Evolutionary conservation across 257 asterid genomes (phyloP), one percentile per base, ranked within the genome.

Genomic region (Solanum gracilifrons): DNA sequence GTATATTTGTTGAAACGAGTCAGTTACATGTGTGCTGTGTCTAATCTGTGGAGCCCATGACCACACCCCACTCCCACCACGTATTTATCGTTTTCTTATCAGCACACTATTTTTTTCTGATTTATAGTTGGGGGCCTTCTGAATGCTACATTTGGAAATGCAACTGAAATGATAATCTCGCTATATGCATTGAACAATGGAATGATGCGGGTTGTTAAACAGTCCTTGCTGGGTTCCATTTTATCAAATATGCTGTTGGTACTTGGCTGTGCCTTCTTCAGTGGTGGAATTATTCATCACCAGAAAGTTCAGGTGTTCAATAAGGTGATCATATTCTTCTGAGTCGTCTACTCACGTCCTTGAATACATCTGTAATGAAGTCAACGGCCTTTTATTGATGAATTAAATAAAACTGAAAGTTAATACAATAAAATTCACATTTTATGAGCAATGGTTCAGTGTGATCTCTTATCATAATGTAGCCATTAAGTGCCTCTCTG

Each of bases 211-310:
- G 98, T 97, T 58, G 99, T 97, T 90, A 97, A 97, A 68, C 98
- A 95, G 76, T 97, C 99, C 73, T 89, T 97, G 83, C 92, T 97
- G 43, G 99, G 98, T 87, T 97, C 99, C 85, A 95, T 97, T 87
- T 96, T 97, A 90, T 97, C 99, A 18, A 97, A 97, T 89, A 96
- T 97, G 99, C 95, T 97, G 87, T 89, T 97, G 92, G 99, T 97
- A 83, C 99, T 97, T 69, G 99, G 99, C 79, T 97, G 99, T 32
- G 98, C 99, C 90, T 97, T 97, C 91, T 93, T 96, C 85, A 91
- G 98, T 31, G 99, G 99, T 76, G 99, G 99, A 84, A 88, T 95
- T 8, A 95, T 92, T 90, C 98, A 96, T 91, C 90, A 43, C 62
- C 92, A 92, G 87, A 95, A 91, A 91, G 96, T 96, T 58, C 99